phyloP scores from a whole-genome alignment of 2,329 filamentous ascomycete genomes.

The Didymella glomerata region DNA sequence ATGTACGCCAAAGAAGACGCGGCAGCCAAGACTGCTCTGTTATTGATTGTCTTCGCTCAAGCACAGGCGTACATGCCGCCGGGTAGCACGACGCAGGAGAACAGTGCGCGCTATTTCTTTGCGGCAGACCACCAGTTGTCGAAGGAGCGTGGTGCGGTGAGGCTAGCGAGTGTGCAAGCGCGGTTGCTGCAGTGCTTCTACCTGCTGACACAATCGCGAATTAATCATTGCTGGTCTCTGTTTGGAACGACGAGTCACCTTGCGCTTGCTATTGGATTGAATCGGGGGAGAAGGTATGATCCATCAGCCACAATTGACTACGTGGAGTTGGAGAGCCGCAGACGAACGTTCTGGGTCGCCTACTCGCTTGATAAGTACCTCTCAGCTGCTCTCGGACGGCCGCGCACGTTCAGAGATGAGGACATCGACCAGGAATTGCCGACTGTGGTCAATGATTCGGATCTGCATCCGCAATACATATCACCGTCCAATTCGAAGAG shows the following conservation, averaged over 20 bases:
- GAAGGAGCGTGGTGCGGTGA: conserved; percentile 62
- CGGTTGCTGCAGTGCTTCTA: conserved; percentile 67
- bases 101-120: conserved; percentile 55
- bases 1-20: conserved; percentile 54
- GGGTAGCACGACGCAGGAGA: conserved; percentile 35
- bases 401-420: conserved; percentile 68
- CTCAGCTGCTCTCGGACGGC: conserved; percentile 69
- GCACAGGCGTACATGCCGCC: conserved; percentile 55
- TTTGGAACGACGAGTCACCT: conserved; percentile 67
- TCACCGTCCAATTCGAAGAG: conserved; percentile 36
- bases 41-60: conserved; percentile 65
- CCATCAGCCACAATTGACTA: conserved; percentile 52
- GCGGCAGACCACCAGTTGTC: conserved; percentile 56
- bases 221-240: conserved; percentile 68
- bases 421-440: conserved; percentile 66
- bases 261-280: conserved; percentile 57
- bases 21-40: conserved; percentile 55
- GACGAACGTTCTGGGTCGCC: conserved; percentile 69
- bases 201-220: conserved; percentile 65
- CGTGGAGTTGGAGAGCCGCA: conserved; percentile 61
- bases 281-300: conserved; percentile 50
- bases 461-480: conserved; percentile 41
- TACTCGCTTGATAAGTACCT: conserved; percentile 71
- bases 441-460: conserved; percentile 47
- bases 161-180: conserved; percentile 66